Base-by-base conservation (phyloP, 2,329 filamentous ascomycete genomes). In the Cladophialophora carrionii region DNA sequence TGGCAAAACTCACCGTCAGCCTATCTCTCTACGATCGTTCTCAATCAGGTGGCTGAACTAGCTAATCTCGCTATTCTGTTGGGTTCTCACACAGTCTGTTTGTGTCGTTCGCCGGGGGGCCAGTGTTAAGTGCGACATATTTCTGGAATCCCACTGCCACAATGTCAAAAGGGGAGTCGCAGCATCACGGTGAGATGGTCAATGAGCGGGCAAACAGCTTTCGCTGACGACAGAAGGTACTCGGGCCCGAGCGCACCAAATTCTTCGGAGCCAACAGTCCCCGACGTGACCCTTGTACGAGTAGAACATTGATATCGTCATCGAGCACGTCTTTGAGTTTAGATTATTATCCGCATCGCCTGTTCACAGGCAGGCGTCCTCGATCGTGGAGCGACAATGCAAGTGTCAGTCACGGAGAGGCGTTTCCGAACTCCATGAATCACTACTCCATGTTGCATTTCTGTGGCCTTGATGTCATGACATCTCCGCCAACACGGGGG, bases 391-490 rank as follows among this genome's bases (percentile, higher is more conserved):
- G 55, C 37, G 37, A 10, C 37, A 26, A 57, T 57, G 55, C 55
- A 24, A 26, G 55, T 24, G 55, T 29, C 37, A 57, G 22, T 34
- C 10, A 22, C 41, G 20, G 20, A 58, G 41, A 34, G 26, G 5
- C 22, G 3, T 32, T 32, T n/a, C 46, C 46, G 31, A 29, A 41
- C 46, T 48, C 14, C 24, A 49, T 58, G 56, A 58, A 49, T 58
- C 56, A 58, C 56, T 26, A 49, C 41, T 34, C 26, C 12, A 49
- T 31, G 12, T 4, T 43, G n/a, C 37, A n/a, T n/a, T 43, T 8
- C 37, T 43, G 37, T 3, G 17, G n/a, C 9, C 48, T 49, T 58
- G 56, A 58, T 58, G 56, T 58, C 56, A 58, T 58, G 56, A 58
- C 26, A 48, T 48, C 46, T 22, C 14, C 17, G 3, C 7, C 14